phyloP scores from a whole-genome alignment of 306 rosid genomes.

The Prinsepia uniflora region DNA sequence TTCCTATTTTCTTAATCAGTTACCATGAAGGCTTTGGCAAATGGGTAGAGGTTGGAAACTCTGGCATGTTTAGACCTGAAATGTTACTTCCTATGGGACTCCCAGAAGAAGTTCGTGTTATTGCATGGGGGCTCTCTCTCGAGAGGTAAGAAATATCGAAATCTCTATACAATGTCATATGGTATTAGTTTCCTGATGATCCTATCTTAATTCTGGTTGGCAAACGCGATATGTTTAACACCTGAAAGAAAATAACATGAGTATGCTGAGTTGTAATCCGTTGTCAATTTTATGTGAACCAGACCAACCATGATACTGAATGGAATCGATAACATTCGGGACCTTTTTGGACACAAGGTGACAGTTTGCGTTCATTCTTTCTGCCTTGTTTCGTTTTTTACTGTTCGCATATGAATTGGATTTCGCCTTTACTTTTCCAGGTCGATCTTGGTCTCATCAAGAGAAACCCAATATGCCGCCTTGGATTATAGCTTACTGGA shows the following conservation, averaged over 20 bases:
- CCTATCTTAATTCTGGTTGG: background rate
- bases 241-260: background rate
- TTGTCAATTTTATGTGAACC: conserved; percentile 18
- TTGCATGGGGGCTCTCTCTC: conserved; percentile 97
- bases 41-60: conserved; percentile 94
- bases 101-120: conserved; percentile 92
- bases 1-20: conserved; percentile 33
- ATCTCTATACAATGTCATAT: background rate
- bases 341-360: conserved; percentile 94
- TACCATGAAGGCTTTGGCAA: conserved; percentile 87
- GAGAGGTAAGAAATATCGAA: conserved; percentile 54
- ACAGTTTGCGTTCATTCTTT: background rate
- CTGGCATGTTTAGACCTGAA: conserved; percentile 98
- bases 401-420: background rate
- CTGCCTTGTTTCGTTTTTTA: background rate
- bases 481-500: conserved; percentile 41
- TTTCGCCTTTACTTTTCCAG: conserved; percentile 32
- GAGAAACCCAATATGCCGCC: conserved; percentile 77
- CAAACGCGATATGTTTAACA: background rate
- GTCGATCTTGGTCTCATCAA: conserved; percentile 87
- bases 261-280: background rate
- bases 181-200: background rate
- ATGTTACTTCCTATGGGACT: conserved; percentile 98
- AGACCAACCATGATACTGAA: conserved; percentile 98
- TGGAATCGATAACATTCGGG: conserved; percentile 85